Evolutionary conservation across 148 eudicot species (phyloP), one percentile per base, ranked within the genome.

Genomic region (Oxyria digyna): DNA sequence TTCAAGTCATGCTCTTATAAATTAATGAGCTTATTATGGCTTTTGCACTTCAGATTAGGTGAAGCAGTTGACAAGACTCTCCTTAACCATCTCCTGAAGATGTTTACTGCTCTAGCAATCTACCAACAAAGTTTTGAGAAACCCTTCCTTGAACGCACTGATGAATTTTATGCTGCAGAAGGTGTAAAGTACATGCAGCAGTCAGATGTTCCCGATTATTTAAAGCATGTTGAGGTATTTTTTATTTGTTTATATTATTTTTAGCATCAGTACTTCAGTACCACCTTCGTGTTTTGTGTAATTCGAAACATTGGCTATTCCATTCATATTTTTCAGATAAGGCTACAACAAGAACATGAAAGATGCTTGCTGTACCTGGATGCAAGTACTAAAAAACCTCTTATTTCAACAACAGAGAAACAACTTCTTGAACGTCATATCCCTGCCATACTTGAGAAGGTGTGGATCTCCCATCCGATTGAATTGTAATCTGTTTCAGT

Each of bases 41-140:
- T 74, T 54, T 54, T 54, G 13, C 70, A 35, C 77, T 84, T 69
- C 85, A 93, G 98, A 78, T 77, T 84, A 75, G 96, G 98, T 33
- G 98, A 93, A 82, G 87, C 98, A 72, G 88, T 85, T 78, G 91
- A 93, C 78, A 93, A 95, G 82, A 89, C 96, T 82, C 96, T 89
- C 21, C 89, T 93, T 68, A 89, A 86, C 70, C 96, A 93, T 89
- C 96, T 93, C 46, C 74, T 93, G 79, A 93, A 93, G 88, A 93
- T 93, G 98, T 93, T 93, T 69, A 86, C 91, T 49, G 96, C 98
- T 38, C 77, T 93, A 32, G 96, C 90, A 52, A 89, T 93, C 69
- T 93, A 93, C 74, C 71, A 82, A 43, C 95, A 87, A 73, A 89
- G 89, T 79, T 93, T 93, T 80, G 98, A 93, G 80, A 89, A 93